Base-by-base conservation (phyloP, 108 stramenopile species). In the Skeletonema tropicum region DNA sequence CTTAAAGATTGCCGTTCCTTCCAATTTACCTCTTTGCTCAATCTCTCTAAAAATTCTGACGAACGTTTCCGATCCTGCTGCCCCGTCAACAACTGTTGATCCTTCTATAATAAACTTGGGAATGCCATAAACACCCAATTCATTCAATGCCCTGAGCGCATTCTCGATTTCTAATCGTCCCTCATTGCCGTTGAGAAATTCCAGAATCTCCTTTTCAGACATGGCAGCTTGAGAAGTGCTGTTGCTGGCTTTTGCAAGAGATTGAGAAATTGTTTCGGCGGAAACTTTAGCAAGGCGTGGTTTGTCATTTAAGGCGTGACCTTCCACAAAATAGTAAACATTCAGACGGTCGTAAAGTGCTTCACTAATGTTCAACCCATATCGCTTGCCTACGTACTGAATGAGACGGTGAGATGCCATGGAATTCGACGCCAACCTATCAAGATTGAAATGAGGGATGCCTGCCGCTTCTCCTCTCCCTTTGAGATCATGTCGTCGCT, bases 21-120 rank as follows among this genome's bases (percentile, higher is more conserved):
- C 59, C 17, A 94, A 75, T 23, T 63, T 39, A 13, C 92, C 92
- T 35, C 82, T 72, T 36, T 32, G 38, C 64, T 91, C 90, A 41
- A 94, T 91, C 15, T 90, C 88, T 52, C 92, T 84, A 49, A 94
- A 94, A 32, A 90, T 68, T 29, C 77, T 41, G 6, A 92, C 83
- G 52, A 94, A 92, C 15, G 77, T 77, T 35, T 89, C 77, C 29
- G 84, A 52, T 10, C 67, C 46, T 25, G 93, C 93, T 6, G 93
- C 93, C 45, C 93, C 90, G 75, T 92, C 90, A 4, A 94, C 86
- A 14, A 94, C 74, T 26, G 64, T 74, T n/a, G 66, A 58, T 48
- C 94, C 94, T 55, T 91, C 90, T 32, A 95, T 84, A 46, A 95
- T 92, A 48, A 95, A 95, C 68, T 92, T 95, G 6, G 94, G 94